phyloP scores from a whole-genome alignment of 257 asterid genomes.

The Anisodus acutangulus region DNA sequence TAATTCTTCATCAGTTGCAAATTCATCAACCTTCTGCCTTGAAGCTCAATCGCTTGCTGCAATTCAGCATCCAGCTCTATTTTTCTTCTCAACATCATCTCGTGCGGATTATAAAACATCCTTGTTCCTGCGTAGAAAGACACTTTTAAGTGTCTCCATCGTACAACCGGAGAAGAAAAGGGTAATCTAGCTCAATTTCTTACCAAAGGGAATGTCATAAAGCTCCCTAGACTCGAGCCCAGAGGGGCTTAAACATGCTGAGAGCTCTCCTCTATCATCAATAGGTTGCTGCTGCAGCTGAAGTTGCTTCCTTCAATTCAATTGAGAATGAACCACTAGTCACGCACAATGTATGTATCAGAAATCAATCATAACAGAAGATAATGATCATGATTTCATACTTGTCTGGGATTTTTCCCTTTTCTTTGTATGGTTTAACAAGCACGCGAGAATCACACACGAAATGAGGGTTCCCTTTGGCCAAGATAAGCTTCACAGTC shows the following conservation, averaged over 20 bases:
- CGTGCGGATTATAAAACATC: constrained; percentile 68
- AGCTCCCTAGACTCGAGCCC: constrained; percentile 71
- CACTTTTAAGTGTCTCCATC: constrained; percentile 10
- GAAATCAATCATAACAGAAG: neutral
- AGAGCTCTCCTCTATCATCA: constrained; percentile 75
- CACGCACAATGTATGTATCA: neutral
- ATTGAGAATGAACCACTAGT: constrained; percentile 27
- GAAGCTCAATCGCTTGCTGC: constrained; percentile 81
- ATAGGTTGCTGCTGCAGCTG: constrained; percentile 54
- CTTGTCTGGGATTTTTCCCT: constrained; percentile 77
- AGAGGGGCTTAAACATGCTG: constrained; percentile 71
- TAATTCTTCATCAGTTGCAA: constrained; percentile 69
- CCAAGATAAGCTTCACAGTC: constrained; percentile 62
- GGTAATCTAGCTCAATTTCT: constrained; percentile 18
- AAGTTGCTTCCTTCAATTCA: constrained; percentile 61
- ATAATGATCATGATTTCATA: constrained; percentile 30
- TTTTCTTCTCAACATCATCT: constrained; percentile 70
- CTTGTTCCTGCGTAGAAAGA: constrained; percentile 54
- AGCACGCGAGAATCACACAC: constrained; percentile 64
- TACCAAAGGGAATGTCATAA: constrained; percentile 76
- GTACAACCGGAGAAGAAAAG: neutral
- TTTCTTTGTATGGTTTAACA: constrained; percentile 75
- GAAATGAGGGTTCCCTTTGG: constrained; percentile 74
- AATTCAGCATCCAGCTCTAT: constrained; percentile 78
- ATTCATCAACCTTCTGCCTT: constrained; percentile 76